Conservation (phyloP, 1,284 basidiomycete species). For the Ganoderma boninense region DNA sequence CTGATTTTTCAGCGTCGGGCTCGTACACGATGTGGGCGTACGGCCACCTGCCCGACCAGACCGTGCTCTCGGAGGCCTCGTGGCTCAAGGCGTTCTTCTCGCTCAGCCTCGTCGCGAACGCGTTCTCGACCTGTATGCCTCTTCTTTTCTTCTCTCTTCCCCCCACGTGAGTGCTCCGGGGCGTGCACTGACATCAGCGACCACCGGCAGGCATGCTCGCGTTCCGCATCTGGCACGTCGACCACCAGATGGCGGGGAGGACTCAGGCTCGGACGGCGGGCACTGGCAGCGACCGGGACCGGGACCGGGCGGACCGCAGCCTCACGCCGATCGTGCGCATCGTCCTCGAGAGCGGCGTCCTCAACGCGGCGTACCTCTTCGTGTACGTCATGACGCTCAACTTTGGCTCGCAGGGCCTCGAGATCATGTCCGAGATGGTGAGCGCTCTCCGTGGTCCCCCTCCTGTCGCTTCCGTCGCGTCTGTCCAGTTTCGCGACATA, state of each 20-base stretch:
- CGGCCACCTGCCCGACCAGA: constrained; percentile 19
- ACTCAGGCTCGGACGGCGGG: too few relatives aligned
- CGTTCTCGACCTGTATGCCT: constrained; percentile 28
- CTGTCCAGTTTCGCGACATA: too few relatives aligned
- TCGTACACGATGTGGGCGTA: constrained; percentile 17
- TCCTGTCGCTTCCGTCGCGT: too few relatives aligned
- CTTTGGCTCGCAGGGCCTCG: constrained; percentile 24
- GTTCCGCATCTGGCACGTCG: constrained; percentile 25
- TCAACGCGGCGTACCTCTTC: constrained; percentile 32
- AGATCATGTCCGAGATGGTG: constrained; percentile 34
- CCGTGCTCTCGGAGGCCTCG: constrained; percentile 10
- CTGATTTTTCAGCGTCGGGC: not conserved
- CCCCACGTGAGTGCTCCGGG: not conserved
- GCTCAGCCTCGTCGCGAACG: constrained; percentile 31
- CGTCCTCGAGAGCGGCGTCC: constrained; percentile 30
- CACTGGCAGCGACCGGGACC: too few relatives aligned
- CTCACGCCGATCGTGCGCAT: constrained; percentile 29
- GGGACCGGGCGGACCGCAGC: not conserved
- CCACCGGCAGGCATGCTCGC: constrained; percentile 25
- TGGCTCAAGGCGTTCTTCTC: constrained; percentile 30
- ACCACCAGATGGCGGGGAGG: constrained; percentile 9
- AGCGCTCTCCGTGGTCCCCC: not conserved
- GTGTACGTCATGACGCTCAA: constrained; percentile 25
- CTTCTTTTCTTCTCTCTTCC: not conserved
- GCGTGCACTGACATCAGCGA: not conserved